Evolutionary conservation across 495 filamentous ascomycete genomes (phyloP).

Genomic region (Hypoxylon lenormandii): DNA sequence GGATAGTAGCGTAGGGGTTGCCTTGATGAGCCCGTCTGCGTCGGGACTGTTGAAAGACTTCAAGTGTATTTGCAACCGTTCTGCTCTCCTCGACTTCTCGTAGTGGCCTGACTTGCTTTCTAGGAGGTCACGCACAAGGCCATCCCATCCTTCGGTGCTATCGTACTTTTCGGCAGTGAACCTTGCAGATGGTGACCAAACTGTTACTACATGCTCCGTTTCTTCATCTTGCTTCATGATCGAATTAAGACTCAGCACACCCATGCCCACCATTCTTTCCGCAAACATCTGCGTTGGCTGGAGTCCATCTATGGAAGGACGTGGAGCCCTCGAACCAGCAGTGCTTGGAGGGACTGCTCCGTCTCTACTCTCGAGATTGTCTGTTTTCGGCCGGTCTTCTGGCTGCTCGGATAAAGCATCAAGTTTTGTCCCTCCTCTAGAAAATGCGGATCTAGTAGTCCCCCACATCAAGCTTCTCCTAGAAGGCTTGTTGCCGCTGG

Average conservation of each 20-base stretch:
- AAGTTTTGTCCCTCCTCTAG: slow-evolving; percentile 61
- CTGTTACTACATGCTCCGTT: slow-evolving; percentile 78
- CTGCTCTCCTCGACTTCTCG: slow-evolving; percentile 74
- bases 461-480: slow-evolving; percentile 89
- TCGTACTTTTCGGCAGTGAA: slow-evolving; percentile 64
- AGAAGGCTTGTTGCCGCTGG: slow-evolving; percentile 67
- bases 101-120: slow-evolving; percentile 78
- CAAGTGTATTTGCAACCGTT: slow-evolving; percentile 79
- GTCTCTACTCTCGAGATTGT: slow-evolving; percentile 55
- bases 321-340: slow-evolving; percentile 63
- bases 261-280: slow-evolving; percentile 79
- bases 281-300: slow-evolving; percentile 53
- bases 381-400: slow-evolving; percentile 54
- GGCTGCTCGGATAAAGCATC: slow-evolving; percentile 63
- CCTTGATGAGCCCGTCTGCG: slow-evolving; percentile 79
- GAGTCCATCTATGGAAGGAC: slow-evolving; percentile 61
- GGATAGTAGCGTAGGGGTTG: slow-evolving; percentile 88
- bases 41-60: slow-evolving; percentile 80
- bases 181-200: slow-evolving; percentile 75
- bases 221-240: slow-evolving; percentile 81
- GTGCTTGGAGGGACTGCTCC: slow-evolving; percentile 66
- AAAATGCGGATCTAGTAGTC: slow-evolving; percentile 61
- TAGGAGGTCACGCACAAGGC: slow-evolving; percentile 77
- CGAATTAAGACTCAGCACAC: slow-evolving; percentile 80
- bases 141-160: slow-evolving; percentile 77